Base-by-base conservation (phyloP, 495 filamentous ascomycete species). In the Lasiosphaeria ovina region DNA sequence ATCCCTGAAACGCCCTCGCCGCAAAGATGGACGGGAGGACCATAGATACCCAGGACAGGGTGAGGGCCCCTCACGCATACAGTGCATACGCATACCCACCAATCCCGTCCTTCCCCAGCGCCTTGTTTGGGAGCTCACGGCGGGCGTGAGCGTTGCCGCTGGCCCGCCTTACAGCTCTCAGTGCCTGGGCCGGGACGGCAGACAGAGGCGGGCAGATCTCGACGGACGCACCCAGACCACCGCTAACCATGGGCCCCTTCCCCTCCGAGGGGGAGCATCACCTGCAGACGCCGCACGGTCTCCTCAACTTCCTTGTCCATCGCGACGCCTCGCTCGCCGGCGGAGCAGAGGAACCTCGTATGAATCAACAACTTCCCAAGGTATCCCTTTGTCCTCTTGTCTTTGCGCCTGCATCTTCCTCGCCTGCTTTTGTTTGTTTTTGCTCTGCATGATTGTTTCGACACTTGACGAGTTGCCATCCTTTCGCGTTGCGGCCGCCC, bases 331-430 rank as follows among this genome's bases (percentile, higher is more conserved):
- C 75, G 72, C 74, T 77, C 74, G 69, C 61, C 35, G 51, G 57
- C 35, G 62, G 73, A 67, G 66, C 66, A 66, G 72, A 72, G 69
- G 72, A 69, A 62, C 68, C 66, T 72, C 75, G 74, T 65, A 80
- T 80, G 77, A 80, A 77, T 78, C 71, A 74, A 71, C 76, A 73
- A 77, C 71, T 77, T 59, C 72, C 72, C 40, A 80, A 80, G 77
- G 77, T 80, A 79, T 42, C 45, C 49, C 31, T 54, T 51, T 56
- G 57, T 45, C n/a, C 53, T 63, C 35, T 40, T 24, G 42, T 54
- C 51, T 31, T 53, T 12, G 50, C 42, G 10, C 11, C 33, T 35
- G 11, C 33, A 35, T 35, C 38, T 62, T 45, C 24, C 49, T 24
- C 24, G 24, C 48, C 56, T 36, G 54, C 34, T 42, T 17, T 45